Evolutionary conservation across 1,284 basidiomycete species (phyloP), one percentile per base, ranked within the genome.

Genomic region (Waitea zeae): DNA sequence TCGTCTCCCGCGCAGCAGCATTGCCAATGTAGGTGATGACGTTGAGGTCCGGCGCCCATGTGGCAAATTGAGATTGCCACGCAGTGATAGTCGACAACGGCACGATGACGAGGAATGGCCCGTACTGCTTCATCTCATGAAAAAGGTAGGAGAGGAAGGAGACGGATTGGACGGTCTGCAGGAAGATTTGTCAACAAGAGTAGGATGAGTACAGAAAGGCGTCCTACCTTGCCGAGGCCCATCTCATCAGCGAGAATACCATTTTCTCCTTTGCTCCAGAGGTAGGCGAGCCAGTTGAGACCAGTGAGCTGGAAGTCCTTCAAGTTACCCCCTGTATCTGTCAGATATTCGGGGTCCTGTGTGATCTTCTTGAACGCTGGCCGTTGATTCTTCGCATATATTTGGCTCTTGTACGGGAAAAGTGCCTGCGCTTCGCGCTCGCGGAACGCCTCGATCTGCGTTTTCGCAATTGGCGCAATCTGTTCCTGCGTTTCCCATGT

Each of bases 221-320:
- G 20, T 34, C 38, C 27, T 41, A 80, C 81, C 70, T 98, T 98
- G 36, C 95, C 95, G 13, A 98, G 78, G 53, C 95, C 95, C 95
- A 98, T 99, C 67, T 99, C 95, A 50, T 99, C 95, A 1, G 95
- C 95, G 19, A 99, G 63, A 44, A 99, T 97, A 20, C 95, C 95
- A 49, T 97, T 97, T 46, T 95, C 83, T 15, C 86, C 86, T 46
- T 89, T 77, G 47, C 71, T 79, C 93, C 93, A 98, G 5, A 93
- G 63, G 53, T 95, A 98, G 1, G 88, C 86, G 15, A 99, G 69
- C 95, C 95, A 99, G 54, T 98, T 98, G 42, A 99, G 64, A 20
- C 95, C 95, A 1, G 89, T 96, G 36, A 98, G 66, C 60, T 99
- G 95, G 64, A 98, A 99, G 45, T 97, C 93, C 57, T 98, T 98